Conservation (phyloP, 257 asterid species). For the Ballota nigra region DNA sequence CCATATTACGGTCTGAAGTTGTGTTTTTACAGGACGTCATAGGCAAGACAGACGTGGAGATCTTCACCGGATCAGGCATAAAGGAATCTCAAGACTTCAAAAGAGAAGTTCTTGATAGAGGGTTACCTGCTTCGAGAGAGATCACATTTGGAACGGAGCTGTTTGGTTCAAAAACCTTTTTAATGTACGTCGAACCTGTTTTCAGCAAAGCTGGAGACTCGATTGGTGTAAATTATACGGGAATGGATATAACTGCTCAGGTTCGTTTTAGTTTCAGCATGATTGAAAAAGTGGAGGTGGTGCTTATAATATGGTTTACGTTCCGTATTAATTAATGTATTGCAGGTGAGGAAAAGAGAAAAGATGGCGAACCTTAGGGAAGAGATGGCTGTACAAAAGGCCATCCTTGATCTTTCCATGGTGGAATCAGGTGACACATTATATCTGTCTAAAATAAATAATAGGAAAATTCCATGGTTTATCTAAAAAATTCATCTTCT, state of each 20-base stretch:
- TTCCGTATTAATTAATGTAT: neutral
- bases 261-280: too few species aligned
- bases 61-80: constrained; percentile 77
- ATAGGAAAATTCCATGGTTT: too few species aligned
- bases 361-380: constrained; percentile 83
- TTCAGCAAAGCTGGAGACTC: constrained; percentile 85
- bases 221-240: constrained; percentile 89
- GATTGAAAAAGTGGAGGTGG: too few species aligned
- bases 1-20: neutral
- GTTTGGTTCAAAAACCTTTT: constrained; percentile 79
- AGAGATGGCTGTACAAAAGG: constrained; percentile 89
- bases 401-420: constrained; percentile 94
- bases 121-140: constrained; percentile 81
- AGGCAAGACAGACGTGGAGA: constrained; percentile 90
- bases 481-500: too few species aligned
- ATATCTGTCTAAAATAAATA: neutral
- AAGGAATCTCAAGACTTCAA: constrained; percentile 95
- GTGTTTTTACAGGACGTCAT: constrained; percentile 66
- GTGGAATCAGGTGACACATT: constrained; percentile 53
- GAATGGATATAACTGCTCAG: constrained; percentile 96
- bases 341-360: constrained; percentile 76
- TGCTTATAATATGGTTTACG: neutral
- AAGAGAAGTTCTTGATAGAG: constrained; percentile 75
- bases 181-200: constrained; percentile 86
- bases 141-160: constrained; percentile 84